These are phyloP conservation scores for Trichothecium roseum DNA, from an alignment of 2,329 filamentous ascomycete species.

Conservation along the genomic window DNA sequence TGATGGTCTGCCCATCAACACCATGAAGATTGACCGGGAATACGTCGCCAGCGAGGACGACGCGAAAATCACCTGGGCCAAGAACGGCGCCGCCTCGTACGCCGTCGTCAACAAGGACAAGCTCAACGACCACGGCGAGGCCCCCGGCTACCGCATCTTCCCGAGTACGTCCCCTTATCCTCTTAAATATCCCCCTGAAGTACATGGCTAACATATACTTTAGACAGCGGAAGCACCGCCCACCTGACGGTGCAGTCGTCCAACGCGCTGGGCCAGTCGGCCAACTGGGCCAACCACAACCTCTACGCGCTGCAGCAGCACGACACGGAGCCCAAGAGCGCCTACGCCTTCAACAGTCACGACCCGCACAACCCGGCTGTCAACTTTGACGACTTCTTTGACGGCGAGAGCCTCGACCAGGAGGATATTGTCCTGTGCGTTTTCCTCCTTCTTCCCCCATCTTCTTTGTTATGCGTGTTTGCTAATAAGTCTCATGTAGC, in stretches of 20 bases:
- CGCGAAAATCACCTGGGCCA: slow-evolving; percentile 23
- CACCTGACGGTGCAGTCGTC: slow-evolving; percentile 35
- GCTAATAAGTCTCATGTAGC: background rate
- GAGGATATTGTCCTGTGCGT: slow-evolving; percentile 24
- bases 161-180: slow-evolving; percentile 11
- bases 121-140: slow-evolving; percentile 36
- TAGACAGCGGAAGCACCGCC: slow-evolving; percentile 15
- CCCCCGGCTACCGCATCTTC: slow-evolving; percentile 32
- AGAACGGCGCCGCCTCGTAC: slow-evolving; percentile 32
- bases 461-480: too few relatives aligned
- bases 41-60: slow-evolving; percentile 31
- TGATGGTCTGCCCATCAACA: slow-evolving; percentile 29
- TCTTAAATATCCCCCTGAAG: too few relatives aligned
- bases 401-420: slow-evolving; percentile 25
- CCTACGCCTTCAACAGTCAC: slow-evolving; percentile 25
- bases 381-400: slow-evolving; percentile 34
- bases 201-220: background rate
- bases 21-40: slow-evolving; percentile 32
- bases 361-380: slow-evolving; percentile 28
- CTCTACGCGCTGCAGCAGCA: slow-evolving; percentile 34
- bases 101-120: slow-evolving; percentile 32
- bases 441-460: background rate
- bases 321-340: slow-evolving; percentile 30
- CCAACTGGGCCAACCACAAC: slow-evolving; percentile 31
- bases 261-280: slow-evolving; percentile 25